Conservation (phyloP, 331 rosid genomes). For the Prunus yedoensis region DNA sequence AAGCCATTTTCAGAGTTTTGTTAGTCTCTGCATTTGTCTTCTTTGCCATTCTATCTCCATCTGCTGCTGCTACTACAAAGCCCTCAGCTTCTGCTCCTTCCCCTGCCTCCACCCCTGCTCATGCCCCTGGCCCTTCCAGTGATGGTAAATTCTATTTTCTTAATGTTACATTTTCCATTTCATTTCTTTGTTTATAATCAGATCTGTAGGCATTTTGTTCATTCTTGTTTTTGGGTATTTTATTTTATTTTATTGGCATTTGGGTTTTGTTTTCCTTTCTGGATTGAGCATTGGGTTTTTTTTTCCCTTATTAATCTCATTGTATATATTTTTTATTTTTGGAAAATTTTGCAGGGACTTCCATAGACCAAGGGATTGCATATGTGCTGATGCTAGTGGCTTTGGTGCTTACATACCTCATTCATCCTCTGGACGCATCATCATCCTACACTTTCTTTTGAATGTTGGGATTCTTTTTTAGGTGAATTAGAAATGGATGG, state of each 20-base stretch:
- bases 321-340: neutral
- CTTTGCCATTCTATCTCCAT: constrained; percentile 38
- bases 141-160: constrained; percentile 40
- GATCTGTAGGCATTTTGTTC: neutral
- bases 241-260: neutral
- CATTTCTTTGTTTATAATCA: neutral
- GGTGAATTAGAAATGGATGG: constrained; percentile 2
- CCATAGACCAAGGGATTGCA: constrained; percentile 85
- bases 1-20: constrained; percentile 22
- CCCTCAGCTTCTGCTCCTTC: constrained; percentile 42
- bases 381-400: constrained; percentile 75
- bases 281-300: neutral
- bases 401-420: constrained; percentile 71
- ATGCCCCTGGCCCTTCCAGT: constrained; percentile 38
- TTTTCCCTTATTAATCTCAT: neutral
- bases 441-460: constrained; percentile 42
- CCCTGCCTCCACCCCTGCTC: neutral
- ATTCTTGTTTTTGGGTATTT: neutral
- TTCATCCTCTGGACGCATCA: constrained; percentile 66
- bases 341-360: constrained; percentile 43
- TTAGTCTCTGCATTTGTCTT: constrained; percentile 33
- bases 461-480: neutral
- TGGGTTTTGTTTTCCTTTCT: neutral
- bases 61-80: constrained; percentile 27
- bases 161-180: neutral